Base-by-base conservation (phyloP, 1,284 basidiomycete species). In the Cutaneotrichosporon daszewskae region DNA sequence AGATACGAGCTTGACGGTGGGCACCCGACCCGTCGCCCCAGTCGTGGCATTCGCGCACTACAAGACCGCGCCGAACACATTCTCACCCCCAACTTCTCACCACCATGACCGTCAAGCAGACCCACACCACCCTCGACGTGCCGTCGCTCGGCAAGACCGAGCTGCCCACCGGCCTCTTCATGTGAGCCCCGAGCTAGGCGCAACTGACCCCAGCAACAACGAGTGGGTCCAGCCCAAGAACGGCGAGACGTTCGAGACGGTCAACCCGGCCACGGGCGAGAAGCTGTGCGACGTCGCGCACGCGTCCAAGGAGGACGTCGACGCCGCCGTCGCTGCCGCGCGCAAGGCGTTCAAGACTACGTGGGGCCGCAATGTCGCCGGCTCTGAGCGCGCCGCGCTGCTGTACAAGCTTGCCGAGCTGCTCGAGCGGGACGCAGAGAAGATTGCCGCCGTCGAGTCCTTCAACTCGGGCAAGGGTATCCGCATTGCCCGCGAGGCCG, bases 341-440 rank as follows among this genome's bases (percentile, higher is more conserved):
- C 80, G 89, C 54, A 75, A 79, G 42, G 62, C 91, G 5, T 89
- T 87, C 75, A 81, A 84, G 50, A 87, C 83, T 7, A 83, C 84
- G 23, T 95, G 91, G 90, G 91, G 90, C 14, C 83, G 84, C 69
- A 87, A 89, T 55, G 79, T 85, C 41, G 82, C 87, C 12, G 86
- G 85, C 26, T 79, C 82, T 43, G 82, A 90, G 71, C 80, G 92
- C 42, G 82, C 85, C 26, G 79, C 78, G 45, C 31, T 92, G 37
- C 72, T 94, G 33, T 79, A 84, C 73, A 86, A 84, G 64, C 80
- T 95, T 37, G 92, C 91, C 32, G 88, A 92, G 64, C 77, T 92
- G 51, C 86, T 96, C 53, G 91, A 96, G 71, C 77, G 82, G 52
- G 82, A 94, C 67, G 75, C 79, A 19, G 45, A 47, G 22, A 29